Percentiles rank a stretch among this genome's conserved stretches.
Conservation (phyloP, 1,284 basidiomycete genomes). For the Puccinia coronata region DNA sequence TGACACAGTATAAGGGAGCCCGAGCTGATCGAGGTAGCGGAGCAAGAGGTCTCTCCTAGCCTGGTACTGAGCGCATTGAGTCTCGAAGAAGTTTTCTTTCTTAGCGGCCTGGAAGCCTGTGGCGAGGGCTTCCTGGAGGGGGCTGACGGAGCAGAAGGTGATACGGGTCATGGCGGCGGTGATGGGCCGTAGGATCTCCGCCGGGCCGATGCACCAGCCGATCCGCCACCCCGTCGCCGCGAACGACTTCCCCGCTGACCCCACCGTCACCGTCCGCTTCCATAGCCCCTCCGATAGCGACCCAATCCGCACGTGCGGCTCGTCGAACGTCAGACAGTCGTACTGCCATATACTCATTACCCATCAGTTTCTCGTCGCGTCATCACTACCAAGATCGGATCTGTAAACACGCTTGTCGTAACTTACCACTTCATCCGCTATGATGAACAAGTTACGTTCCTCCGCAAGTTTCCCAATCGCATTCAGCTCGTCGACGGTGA, state of each 20-base stretch:
- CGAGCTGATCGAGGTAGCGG: slow-evolving; percentile 77
- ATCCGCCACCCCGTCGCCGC: slow-evolving; percentile 97
- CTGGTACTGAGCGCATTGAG: slow-evolving; percentile 75
- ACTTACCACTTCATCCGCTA: slow-evolving; percentile 92
- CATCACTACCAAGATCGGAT: too few species aligned
- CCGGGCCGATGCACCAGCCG: slow-evolving; percentile 75
- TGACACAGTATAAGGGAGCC: slow-evolving; percentile 68
- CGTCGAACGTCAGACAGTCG: slow-evolving; percentile 88
- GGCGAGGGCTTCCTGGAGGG: slow-evolving; percentile 77
- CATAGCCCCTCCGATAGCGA: slow-evolving; percentile 82
- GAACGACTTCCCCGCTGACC: slow-evolving; percentile 78
- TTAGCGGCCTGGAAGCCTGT: slow-evolving; percentile 76
- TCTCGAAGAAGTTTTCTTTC: slow-evolving; percentile 75
- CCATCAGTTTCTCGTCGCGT: neutral
- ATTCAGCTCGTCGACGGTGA: slow-evolving; percentile 77
- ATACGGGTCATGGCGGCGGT: slow-evolving; percentile 89
- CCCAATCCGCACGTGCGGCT: slow-evolving; percentile 86
- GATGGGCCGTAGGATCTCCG: slow-evolving; percentile 78
- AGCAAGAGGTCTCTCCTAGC: slow-evolving; percentile 75
- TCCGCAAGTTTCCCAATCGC: slow-evolving; percentile 81
- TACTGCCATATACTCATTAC: slow-evolving; percentile 64
- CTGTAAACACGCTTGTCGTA: neutral
- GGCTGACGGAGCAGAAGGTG: slow-evolving; percentile 71
- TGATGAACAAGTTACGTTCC: slow-evolving; percentile 87
- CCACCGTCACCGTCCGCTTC: slow-evolving; percentile 84